These are phyloP conservation scores for Furcasterigmium sp. DNA, from an alignment of 2,329 filamentous ascomycete species.

Conservation along the genomic window DNA sequence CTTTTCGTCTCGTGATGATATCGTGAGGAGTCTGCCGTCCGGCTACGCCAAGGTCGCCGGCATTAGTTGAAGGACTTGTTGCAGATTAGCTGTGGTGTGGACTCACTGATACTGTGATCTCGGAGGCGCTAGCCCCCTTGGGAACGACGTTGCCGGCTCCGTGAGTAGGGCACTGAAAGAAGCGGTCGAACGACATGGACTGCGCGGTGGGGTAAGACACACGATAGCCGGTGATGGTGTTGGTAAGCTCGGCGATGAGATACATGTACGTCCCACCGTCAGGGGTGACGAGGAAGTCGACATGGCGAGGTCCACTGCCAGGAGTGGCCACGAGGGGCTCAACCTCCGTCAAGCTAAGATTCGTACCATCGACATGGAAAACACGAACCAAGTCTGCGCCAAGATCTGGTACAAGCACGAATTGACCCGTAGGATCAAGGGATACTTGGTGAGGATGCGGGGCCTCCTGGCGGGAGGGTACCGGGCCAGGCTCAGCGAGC, in stretches of 20 bases:
- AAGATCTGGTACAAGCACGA: constrained; percentile 60
- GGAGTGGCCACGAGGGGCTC: constrained; percentile 34
- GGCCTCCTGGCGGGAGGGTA: constrained; percentile 44
- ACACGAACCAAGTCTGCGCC: constrained; percentile 56
- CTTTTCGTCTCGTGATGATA: constrained; percentile 62
- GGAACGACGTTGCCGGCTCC: constrained; percentile 36
- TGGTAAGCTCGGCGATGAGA: constrained; percentile 55
- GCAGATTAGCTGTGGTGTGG: not conserved
- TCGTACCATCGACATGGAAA: constrained; percentile 46
- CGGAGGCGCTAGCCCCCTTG: constrained; percentile 41
- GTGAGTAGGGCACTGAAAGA: constrained; percentile 44
- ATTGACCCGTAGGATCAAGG: constrained; percentile 60
- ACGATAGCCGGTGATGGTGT: constrained; percentile 50
- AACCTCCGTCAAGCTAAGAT: constrained; percentile 33
- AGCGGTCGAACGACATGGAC: constrained; percentile 36
- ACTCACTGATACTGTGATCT: constrained; percentile 54
- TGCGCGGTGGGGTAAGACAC: constrained; percentile 43
- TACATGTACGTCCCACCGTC: constrained; percentile 48
- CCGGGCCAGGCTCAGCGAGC: constrained; percentile 29
- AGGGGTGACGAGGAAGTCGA: constrained; percentile 45
- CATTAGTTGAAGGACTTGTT: not conserved
- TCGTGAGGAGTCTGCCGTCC: constrained; percentile 56
- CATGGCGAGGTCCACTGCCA: constrained; percentile 62
- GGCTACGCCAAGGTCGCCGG: constrained; percentile 35
- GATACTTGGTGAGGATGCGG: constrained; percentile 62